Evolutionary conservation across 73 alveolate genomes (phyloP).

Genomic region (Durusdinium trenchii): DNA sequence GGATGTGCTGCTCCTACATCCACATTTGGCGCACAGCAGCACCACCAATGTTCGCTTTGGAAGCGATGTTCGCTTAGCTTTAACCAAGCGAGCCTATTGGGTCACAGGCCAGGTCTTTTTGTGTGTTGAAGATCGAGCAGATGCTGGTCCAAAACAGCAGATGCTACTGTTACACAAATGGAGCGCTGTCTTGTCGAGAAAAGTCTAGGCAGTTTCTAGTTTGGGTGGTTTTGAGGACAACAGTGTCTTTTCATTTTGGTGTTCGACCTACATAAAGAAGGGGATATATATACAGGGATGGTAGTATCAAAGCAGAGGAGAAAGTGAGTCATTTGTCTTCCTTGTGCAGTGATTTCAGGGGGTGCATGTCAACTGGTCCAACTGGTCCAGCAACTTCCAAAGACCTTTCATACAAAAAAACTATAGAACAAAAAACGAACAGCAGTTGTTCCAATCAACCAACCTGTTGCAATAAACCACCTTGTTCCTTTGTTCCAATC

Average conservation of each 20-base stretch:
- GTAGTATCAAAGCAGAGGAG: too few species aligned
- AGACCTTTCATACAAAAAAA: background rate
- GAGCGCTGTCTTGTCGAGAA: background rate
- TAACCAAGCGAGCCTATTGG: conserved; percentile 81
- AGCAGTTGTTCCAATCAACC: too few species aligned
- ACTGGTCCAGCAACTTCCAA: background rate
- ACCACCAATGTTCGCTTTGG: conserved; percentile 75
- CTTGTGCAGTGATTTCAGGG: background rate
- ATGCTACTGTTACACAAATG: too few species aligned
- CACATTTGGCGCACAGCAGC: conserved; percentile 88
- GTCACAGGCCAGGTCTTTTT: conserved; percentile 32
- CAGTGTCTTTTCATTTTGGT: background rate
- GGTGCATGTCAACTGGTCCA: background rate
- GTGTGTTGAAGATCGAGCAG: too few species aligned
- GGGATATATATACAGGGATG: too few species aligned
- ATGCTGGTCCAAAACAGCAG: too few species aligned
- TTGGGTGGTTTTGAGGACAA: background rate
- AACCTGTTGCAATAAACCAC: too few species aligned
- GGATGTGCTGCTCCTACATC: conserved; percentile 64
- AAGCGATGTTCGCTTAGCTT: conserved; percentile 44
- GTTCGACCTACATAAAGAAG: too few species aligned
- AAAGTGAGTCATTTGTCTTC: too few species aligned
- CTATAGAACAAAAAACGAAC: background rate
- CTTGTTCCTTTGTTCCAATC: too few species aligned
- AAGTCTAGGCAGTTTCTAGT: background rate